Percentiles rank a stretch among this genome's conserved stretches.
These are phyloP conservation scores for Dictyostelium brefeldianum DNA, from an alignment of 78 protist species.

Conservation along the genomic window DNA sequence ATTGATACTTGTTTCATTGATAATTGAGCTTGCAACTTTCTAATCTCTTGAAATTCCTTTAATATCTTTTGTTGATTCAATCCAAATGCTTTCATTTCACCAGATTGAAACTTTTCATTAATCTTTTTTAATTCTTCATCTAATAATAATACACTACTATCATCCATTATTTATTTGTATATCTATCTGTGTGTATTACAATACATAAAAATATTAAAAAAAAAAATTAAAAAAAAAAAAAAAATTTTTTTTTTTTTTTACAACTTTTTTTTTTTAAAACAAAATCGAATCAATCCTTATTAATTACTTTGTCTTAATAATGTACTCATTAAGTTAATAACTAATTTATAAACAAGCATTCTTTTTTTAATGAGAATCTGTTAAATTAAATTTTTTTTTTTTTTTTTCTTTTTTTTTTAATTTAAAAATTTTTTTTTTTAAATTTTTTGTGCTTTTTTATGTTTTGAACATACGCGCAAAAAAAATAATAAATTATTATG, in stretches of 20 bases:
- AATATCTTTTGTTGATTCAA: constrained; percentile 64
- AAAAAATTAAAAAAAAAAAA: constrained; percentile 3
- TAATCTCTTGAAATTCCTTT: constrained; percentile 72
- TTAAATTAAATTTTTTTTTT: not conserved
- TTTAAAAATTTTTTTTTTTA: not conserved
- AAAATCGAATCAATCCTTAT: no score
- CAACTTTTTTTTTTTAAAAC: not conserved
- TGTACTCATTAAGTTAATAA: not conserved
- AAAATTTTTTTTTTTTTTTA: not conserved
- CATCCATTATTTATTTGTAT: constrained; percentile 42
- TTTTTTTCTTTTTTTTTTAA: not conserved
- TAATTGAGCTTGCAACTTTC: constrained; percentile 73
- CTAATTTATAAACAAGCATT: not conserved
- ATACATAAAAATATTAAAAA: not conserved
- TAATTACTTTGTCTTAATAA: not conserved
- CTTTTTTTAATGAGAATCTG: not conserved
- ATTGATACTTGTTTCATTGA: constrained; percentile 77
- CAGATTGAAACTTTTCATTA: constrained; percentile 46
- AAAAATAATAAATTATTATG: constrained; percentile 2
- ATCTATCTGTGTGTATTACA: not conserved
- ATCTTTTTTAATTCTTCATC: constrained; percentile 69
- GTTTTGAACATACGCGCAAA: not conserved
- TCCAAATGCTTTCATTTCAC: constrained; percentile 78
- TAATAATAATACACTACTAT: constrained; percentile 61
- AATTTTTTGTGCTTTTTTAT: not conserved